Percentiles rank a stretch among this genome's conserved stretches.
phyloP scores from a whole-genome alignment of 129 eudicot species.

The Smallanthus sonchifolius region DNA sequence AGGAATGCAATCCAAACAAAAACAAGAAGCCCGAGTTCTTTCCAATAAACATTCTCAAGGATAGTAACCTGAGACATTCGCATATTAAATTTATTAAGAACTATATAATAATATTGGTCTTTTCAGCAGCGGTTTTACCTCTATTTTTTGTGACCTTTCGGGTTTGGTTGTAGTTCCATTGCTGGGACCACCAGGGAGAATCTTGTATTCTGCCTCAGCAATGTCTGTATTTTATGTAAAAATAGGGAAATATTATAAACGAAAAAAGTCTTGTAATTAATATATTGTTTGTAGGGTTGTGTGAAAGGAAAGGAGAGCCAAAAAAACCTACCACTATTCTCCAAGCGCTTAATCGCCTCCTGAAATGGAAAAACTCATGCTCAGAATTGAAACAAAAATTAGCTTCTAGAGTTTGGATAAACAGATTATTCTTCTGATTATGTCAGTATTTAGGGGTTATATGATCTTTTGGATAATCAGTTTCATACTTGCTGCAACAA shows the following conservation, averaged over 20 bases:
- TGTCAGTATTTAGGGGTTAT: background rate
- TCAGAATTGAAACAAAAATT: background rate
- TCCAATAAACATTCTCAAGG: conserved; percentile 81
- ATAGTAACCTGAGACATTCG: conserved; percentile 45
- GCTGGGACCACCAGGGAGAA: conserved; percentile 75
- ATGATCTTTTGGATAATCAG: background rate
- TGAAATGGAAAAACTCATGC: conserved; percentile 21
- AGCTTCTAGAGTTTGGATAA: background rate
- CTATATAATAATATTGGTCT: background rate
- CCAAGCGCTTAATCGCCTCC: conserved; percentile 72
- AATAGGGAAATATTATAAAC: background rate
- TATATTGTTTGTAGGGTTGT: background rate
- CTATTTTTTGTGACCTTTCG: conserved; percentile 35
- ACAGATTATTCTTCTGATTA: background rate
- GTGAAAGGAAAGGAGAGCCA: background rate
- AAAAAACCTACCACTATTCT: conserved; percentile 46
- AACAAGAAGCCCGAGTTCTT: conserved; percentile 75
- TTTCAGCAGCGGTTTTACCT: conserved; percentile 27
- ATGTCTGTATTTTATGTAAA: conserved; percentile 15
- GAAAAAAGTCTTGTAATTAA: background rate
- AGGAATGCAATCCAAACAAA: conserved; percentile 90
- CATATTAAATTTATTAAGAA: conserved; percentile 1
- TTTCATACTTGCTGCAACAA: background rate
- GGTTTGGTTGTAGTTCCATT: conserved; percentile 26
- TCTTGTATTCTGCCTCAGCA: conserved; percentile 73